These are phyloP conservation scores for Gnaphalium uliginosum DNA, from an alignment of 129 eudicot species.

Conservation along the genomic window DNA sequence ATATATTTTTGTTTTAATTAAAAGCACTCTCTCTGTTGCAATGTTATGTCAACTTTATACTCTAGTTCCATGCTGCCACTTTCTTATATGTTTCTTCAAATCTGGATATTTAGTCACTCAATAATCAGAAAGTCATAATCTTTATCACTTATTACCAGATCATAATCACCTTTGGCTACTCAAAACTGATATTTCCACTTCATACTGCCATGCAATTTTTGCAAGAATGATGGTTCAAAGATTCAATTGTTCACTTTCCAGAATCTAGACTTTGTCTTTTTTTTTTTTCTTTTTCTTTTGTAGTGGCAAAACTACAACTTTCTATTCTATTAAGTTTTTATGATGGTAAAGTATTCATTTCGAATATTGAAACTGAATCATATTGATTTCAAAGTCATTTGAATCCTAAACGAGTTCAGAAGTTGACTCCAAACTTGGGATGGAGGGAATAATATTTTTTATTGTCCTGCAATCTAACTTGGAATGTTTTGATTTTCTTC, in stretches of 20 bases:
- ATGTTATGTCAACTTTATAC: neutral
- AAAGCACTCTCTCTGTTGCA: neutral
- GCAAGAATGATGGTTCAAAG: constrained; percentile 13
- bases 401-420: neutral
- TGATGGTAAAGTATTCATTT: neutral
- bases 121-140: too few relatives aligned
- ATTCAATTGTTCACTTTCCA: constrained; percentile 15
- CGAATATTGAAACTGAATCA: neutral
- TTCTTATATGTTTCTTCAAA: too few relatives aligned
- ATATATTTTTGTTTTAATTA: neutral
- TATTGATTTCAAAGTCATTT: constrained; percentile 14
- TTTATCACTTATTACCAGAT: too few relatives aligned
- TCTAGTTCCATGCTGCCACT: neutral
- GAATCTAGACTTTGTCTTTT: neutral
- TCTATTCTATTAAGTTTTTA: constrained; percentile 12
- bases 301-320: neutral
- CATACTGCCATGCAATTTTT: neutral
- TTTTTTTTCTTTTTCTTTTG: too few relatives aligned
- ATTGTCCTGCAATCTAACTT: constrained; percentile 27
- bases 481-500: neutral
- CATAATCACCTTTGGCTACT: too few relatives aligned
- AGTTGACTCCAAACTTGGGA: constrained; percentile 23
- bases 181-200: too few relatives aligned
- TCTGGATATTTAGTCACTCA: too few relatives aligned
- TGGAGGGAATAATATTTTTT: neutral